Base-by-base conservation (phyloP, 2,329 filamentous ascomycete genomes). In the Pseudogymnoascus destructans region DNA sequence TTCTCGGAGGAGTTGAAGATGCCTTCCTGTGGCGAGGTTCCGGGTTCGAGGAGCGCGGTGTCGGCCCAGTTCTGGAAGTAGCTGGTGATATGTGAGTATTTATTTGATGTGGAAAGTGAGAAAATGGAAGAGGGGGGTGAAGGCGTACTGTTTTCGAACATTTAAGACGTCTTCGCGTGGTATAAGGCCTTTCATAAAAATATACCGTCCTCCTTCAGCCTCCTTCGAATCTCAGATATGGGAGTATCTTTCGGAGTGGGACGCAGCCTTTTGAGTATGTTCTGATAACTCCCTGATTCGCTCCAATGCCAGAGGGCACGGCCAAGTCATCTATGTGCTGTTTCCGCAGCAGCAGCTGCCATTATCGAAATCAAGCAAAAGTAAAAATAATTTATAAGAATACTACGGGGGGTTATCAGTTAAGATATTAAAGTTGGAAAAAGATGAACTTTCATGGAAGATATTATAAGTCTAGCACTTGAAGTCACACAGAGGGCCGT, bases 21-120 rank as follows among this genome's bases (percentile, higher is more conserved):
- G 0, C 80, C 79, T 1, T 79, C 72, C 0, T 79, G 73, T 0
- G 77, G 72, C 3, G 73, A 66, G 0, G 76, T 78, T 33, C 73
- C 77, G 0, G 77, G 75, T 60, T 79, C 76, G 1, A 85, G 69
- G 33, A 85, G 75, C 0, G 78, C 79, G 25, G 75, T 82, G 1
- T 79, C 74, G 1, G 74, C 70, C 4, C 84, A 70, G 42, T 75
- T 75, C 2, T 70, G 67, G 65, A 82, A 83, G 66, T 82, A 83
- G 25, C 46, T 52, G 3, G n/a, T 52, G 15, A 13, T 17, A 1
- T 5, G 15, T 52, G 23, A 52, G 25, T 5, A 17, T 52, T 52
- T 1, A 30, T 5, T 52, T 10, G 9, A 1, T 9, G n/a, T 30
- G 25, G 19, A 17, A 52, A 30, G 25, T 52, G 23, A 52, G 25